Evolutionary conservation across 371 early-diverging fungal species (phyloP), one percentile per base, ranked within the genome.

Genomic region (Actinomortierella ambigua): DNA sequence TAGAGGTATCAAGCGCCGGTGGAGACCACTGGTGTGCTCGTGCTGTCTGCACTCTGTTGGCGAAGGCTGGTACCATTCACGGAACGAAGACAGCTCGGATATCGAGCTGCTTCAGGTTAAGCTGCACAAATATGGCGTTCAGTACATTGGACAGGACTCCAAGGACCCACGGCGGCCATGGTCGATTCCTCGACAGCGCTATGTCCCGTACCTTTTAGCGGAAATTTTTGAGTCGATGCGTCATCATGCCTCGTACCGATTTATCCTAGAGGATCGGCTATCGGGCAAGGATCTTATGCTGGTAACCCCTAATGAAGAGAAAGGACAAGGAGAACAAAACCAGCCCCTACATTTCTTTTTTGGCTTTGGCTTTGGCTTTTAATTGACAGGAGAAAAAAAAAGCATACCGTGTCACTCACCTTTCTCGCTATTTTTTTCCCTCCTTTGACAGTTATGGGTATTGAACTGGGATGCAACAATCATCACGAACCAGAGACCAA

Each of bases 41-140:
- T 59, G 75, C 24, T 73, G 75, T 15, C n/a, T 73, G 26, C 50
- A 52, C 9, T 63, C 75, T 17, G 56, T 73, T 13, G 75, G 67
- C 23, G 75, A 73, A 34, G 75, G 75, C 3, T 73, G 75, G 75
- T 73, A 73, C 41, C 75, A 73, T 41, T 66, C 75, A 4, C 48
- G 51, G 42, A 55, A 18, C 4, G 75, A 73, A 26, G 61, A 67
- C 15, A 67, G 63, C 34, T 56, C 63, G 50, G 71, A 65, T 70
- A 65, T 73, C 4, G 75, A 73, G 59, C 41, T 73, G 55, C 59
- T 67, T 6, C 75, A 73, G 23, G 68, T 55, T 22, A 73, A 67
- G 23, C 60, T 73, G 24, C 61, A 67, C 54, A 73, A 73, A 43
- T 73, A 73, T 29, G 26, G 53, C 46, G 61, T 67, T 14, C 44